Percentiles rank a stretch among this genome's conserved stretches.
These are phyloP conservation scores for Blastobotrys buckinghamii DNA, from an alignment of 1,139 yeast genomes.

Conservation along the genomic window DNA sequence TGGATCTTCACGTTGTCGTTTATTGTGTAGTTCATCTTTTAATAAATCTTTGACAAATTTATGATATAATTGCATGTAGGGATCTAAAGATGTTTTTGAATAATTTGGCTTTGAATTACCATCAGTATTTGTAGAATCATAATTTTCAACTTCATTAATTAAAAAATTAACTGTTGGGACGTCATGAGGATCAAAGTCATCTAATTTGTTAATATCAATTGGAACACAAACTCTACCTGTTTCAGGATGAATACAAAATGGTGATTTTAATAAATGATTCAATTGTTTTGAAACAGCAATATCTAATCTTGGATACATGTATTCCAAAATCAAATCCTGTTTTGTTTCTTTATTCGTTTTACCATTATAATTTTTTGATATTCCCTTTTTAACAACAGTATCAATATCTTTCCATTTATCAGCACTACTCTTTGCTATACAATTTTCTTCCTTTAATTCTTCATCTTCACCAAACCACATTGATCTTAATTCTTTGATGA, in stretches of 20 bases:
- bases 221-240: constrained; percentile 98
- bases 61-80: constrained; percentile 67
- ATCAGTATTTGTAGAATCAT: constrained; percentile 34
- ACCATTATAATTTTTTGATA: constrained; percentile 35
- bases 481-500: constrained; percentile 46
- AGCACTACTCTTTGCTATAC: constrained; percentile 43
- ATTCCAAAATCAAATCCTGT: constrained; percentile 74
- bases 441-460: constrained; percentile 23
- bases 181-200: constrained; percentile 66
- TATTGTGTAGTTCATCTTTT: constrained; percentile 43
- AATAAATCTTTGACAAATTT: constrained; percentile 53
- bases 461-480: constrained; percentile 40
- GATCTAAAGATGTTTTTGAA: constrained; percentile 66
- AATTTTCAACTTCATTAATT: constrained; percentile 47
- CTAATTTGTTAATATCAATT: constrained; percentile 51
- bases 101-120: constrained; percentile 37
- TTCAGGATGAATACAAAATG: constrained; percentile 96
- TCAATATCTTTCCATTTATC: constrained; percentile 85
- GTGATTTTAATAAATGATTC: constrained; percentile 89
- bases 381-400: constrained; percentile 46
- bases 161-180: constrained; percentile 73
- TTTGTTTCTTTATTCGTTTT: constrained; percentile 58
- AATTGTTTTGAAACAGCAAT: constrained; percentile 86
- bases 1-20: constrained; percentile 21
- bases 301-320: constrained; percentile 88